Evolutionary conservation across 2,329 filamentous ascomycete species (phyloP), one percentile per base, ranked within the genome.

Genomic region (Volutella citrinella): DNA sequence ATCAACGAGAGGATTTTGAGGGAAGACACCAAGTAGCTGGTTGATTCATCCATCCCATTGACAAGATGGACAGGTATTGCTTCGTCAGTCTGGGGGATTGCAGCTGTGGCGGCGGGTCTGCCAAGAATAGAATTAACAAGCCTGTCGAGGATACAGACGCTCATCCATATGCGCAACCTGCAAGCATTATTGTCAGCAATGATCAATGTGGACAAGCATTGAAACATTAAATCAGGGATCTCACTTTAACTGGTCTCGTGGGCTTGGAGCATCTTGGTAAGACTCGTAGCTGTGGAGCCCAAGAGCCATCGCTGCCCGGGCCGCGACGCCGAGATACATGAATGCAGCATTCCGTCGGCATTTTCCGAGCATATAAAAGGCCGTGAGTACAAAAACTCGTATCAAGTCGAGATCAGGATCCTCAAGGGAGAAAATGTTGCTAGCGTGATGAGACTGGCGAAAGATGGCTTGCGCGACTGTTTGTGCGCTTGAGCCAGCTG

Each of bases 331-430:
- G 10, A 80, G 52, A 34, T 79, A 79, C 74, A 80, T 78, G 36
- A 76, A 80, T 1, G 75, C 75, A 1, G 75, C 66, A 65, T 87
- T 79, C 45, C 77, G 82, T 48, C 74, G 64, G 42, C 75, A 64
- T 21, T 59, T 48, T 36, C 74, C 75, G 29, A 83, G 74, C 61
- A 85, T 80, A 72, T 82, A 85, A 10, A 81, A 82, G 14, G 76
- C 84, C 60, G 87, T 84, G 59, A 87, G 29, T 9, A 23, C 10
- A 23, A 22, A 32, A 6, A 17, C 17, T n/a, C 29, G 15, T 10
- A 32, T 17, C 19, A 32, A 12, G 13, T 32, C 29, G 19, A 32
- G 17, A 20, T 21, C 19, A 4, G 29, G 29, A 15, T 32, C 29
- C n/a, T 21, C 17, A 6, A 32, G 19, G 17, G 23, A 21, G 19